Base-by-base conservation (phyloP, 2,329 filamentous ascomycete genomes). In the Waltergamsia citrina region DNA sequence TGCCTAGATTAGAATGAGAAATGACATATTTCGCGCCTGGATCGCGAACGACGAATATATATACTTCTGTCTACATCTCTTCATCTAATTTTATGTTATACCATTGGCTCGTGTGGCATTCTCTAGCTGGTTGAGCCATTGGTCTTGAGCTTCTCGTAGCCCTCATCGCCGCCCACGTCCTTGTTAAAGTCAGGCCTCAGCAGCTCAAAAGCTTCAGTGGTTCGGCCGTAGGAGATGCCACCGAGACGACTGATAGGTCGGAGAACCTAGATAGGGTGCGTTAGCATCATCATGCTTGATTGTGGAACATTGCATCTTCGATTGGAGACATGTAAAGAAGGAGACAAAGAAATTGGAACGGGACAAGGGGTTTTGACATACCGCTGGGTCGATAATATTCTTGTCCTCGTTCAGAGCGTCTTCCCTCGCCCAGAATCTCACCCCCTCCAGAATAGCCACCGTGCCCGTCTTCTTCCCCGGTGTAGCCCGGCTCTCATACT, bases 391-490 rank as follows among this genome's bases (percentile, higher is more conserved):
- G 37, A 96, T 66, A 27, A 85, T 47, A 43, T 77, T 85, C 49
- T 67, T 71, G 7, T 86, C 79, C 51, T 84, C 75, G 46, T 94
- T 85, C 40, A 94, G 63, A 3, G 87, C 87, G 59, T 95, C 90
- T 53, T 93, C 85, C 34, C 88, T 64, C 3, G 79, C 86, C 86
- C 88, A 95, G 52, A 95, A 94, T 19, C 80, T 69, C 22, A 83
- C 78, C 0, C 86, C 90, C 60, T 95, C 86, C 10, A 95, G 66
- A 22, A 94, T 71, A 2, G 74, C 81, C 41, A 94, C 50, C 4
- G 81, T 79, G 1, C 81, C 77, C 1, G 81, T 81, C 64, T 78
- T 87, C 60, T 79, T 81, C 3, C 84, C 86, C 0, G 81, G 80
- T 3, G 62, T 76, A 0, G 67, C 67, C 34, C 70, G 69, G 54